Evolutionary conservation across 169 alveolate species (phyloP), one percentile per base, ranked within the genome.

Genomic region (Cryptosporidium felis): DNA sequence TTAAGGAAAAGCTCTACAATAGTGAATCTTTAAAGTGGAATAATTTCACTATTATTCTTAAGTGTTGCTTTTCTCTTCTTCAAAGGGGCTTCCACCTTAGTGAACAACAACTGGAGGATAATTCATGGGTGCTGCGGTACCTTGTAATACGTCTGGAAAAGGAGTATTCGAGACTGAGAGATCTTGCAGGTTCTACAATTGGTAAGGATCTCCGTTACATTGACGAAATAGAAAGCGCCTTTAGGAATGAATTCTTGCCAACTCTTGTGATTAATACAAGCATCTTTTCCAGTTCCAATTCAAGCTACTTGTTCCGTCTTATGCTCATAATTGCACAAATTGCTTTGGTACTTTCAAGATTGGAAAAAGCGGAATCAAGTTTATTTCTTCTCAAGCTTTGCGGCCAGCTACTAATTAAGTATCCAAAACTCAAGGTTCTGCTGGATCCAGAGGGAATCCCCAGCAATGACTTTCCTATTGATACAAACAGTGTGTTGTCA

Each of bases 391-490:
- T 74, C 26, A 32, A 53, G 49, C 41, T 74, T 12, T 49, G 65
- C 23, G 85, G 74, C 10, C 85, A 58, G 23, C 21, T 74, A 30
- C 12, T 74, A 18, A 53, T 74, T 34, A 74, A 74, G 18, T 74
- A 16, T 32, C 85, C 85, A n/a, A 74, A 53, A 53, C 47, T 74
- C 21, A 74, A 36, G 32, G 61, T 58, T 41, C 36, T 74, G n/a
- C 34, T 74, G 21, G 85, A 74, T 53, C 85, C 63, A 53, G 85
- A 74, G 8, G 85, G 85, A 2, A 53, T 74, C 26, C 59, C 85
- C 32, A 53, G 63, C 32, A 74, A 74, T 36, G 85, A 74, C 16
- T 74, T 74, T 49, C 85, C 85, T 2, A 40, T 74, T 16, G 85
- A 74, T 74, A 34, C 46, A 49, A 45, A 41, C 26, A 21, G 46